These are phyloP conservation scores for Phoenix roebelenii DNA, from an alignment of 176 grass and related monocot genomes.

Conservation along the genomic window DNA sequence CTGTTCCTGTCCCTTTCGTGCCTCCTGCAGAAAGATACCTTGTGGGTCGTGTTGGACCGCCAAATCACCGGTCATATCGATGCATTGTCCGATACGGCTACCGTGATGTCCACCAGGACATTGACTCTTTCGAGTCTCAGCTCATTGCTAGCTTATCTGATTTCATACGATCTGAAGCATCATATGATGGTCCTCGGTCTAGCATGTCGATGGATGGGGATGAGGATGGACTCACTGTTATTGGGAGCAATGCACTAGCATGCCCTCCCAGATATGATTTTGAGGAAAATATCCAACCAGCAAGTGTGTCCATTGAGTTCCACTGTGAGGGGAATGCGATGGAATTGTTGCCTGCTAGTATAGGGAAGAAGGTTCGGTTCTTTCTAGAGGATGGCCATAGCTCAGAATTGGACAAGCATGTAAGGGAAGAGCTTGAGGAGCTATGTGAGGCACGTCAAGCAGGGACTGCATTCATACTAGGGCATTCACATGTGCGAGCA, in stretches of 20 bases:
- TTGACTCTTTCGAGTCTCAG: slow-evolving; percentile 83
- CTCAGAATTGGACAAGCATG: slow-evolving; percentile 37
- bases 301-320: slow-evolving; percentile 31
- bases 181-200: slow-evolving; percentile 26
- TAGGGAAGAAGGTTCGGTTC: slow-evolving; percentile 56
- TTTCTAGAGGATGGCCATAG: slow-evolving; percentile 47
- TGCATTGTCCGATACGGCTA: slow-evolving; percentile 97
- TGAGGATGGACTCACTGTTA: slow-evolving; percentile 47
- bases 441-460: slow-evolving; percentile 46
- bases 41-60: slow-evolving; percentile 76
- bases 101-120: slow-evolving; percentile 92
- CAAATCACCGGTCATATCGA: slow-evolving; percentile 69
- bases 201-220: slow-evolving; percentile 22
- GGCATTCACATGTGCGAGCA: slow-evolving; percentile 75
- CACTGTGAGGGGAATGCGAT: slow-evolving; percentile 9
- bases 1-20: slow-evolving; percentile 73
- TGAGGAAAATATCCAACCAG: slow-evolving; percentile 31
- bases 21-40: slow-evolving; percentile 76
- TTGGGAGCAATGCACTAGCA: slow-evolving; percentile 31
- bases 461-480: slow-evolving; percentile 86
- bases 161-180: slow-evolving; percentile 59
- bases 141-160: slow-evolving; percentile 64
- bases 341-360: slow-evolving; percentile 15
- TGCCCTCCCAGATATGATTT: slow-evolving; percentile 25
- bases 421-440: slow-evolving; percentile 62